Conservation (phyloP, 1,139 yeast genomes). For the Spathaspora sp. region DNA sequence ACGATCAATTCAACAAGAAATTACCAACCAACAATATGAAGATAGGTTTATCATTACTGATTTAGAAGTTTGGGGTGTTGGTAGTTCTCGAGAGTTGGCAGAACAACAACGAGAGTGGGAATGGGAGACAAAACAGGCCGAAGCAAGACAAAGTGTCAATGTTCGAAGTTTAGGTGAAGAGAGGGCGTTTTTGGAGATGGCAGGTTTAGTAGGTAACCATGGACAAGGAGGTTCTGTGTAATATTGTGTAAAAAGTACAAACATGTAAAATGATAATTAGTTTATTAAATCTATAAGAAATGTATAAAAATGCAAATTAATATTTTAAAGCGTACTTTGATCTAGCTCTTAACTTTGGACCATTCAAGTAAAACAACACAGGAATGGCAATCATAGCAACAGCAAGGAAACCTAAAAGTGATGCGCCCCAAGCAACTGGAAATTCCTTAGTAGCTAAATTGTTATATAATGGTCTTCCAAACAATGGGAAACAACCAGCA, state of each 20-base stretch:
- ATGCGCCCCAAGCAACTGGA: slow-evolving; percentile 59
- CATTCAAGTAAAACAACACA: slow-evolving; percentile 45
- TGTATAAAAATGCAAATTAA: not conserved
- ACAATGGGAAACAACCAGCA: slow-evolving; percentile 64
- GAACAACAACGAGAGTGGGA: slow-evolving; percentile 81
- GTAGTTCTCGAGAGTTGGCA: slow-evolving; percentile 69
- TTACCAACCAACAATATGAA: slow-evolving; percentile 50
- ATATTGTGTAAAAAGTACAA: not conserved
- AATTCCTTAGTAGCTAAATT: slow-evolving; percentile 44
- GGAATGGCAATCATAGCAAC: slow-evolving; percentile 46
- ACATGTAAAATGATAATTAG: not conserved
- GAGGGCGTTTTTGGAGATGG: slow-evolving; percentile 85
- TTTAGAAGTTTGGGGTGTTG: slow-evolving; percentile 91
- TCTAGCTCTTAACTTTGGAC: slow-evolving; percentile 49
- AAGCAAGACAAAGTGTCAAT: slow-evolving; percentile 71
- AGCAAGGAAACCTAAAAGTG: slow-evolving; percentile 45
- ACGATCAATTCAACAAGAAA: slow-evolving; percentile 21
- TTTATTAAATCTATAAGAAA: not conserved
- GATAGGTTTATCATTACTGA: slow-evolving; percentile 70
- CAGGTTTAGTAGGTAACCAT: slow-evolving; percentile 77
- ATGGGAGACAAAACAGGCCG: slow-evolving; percentile 89
- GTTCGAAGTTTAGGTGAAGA: slow-evolving; percentile 71
- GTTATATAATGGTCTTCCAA: slow-evolving; percentile 51
- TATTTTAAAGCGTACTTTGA: slow-evolving; percentile 34
- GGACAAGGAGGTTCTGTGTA: slow-evolving; percentile 50